These are phyloP conservation scores for Dothistroma septosporum DNA, from an alignment of 2,329 filamentous ascomycete species.

Conservation along the genomic window DNA sequence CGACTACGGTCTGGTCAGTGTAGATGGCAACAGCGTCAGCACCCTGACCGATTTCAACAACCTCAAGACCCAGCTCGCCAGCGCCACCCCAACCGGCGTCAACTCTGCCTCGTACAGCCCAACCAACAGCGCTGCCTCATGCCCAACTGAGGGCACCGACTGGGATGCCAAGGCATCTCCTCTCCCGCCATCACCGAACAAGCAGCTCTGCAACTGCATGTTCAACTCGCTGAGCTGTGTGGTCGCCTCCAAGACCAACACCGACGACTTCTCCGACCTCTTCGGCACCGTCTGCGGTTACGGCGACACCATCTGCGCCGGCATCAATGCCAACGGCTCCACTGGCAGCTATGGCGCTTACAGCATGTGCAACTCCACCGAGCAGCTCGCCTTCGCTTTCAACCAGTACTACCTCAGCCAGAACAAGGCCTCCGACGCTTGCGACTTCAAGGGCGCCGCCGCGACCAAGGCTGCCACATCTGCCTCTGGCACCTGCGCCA, in stretches of 20 bases:
- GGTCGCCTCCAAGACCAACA: constrained; percentile 55
- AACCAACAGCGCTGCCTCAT: constrained; percentile 65
- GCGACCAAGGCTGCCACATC: constrained; percentile 49
- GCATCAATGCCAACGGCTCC: constrained; percentile 64
- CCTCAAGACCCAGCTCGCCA: constrained; percentile 66
- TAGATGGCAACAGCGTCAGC: constrained; percentile 57
- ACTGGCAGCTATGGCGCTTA: constrained; percentile 70
- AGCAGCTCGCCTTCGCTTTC: constrained; percentile 70
- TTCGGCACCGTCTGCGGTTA: constrained; percentile 71
- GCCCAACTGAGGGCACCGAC: constrained; percentile 60
- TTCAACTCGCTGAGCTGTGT: constrained; percentile 66
- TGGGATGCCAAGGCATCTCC: constrained; percentile 65
- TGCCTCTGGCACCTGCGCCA: constrained; percentile 51
- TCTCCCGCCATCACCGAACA: constrained; percentile 79
- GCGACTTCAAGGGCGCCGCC: constrained; percentile 67
- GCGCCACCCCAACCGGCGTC: constrained; percentile 62
- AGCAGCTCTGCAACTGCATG: constrained; percentile 82
- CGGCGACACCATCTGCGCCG: constrained; percentile 55
- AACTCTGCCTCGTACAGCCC: constrained; percentile 65
- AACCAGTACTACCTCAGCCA: constrained; percentile 66
- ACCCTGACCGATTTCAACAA: constrained; percentile 71
- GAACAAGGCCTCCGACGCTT: constrained; percentile 54
- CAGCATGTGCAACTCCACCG: constrained; percentile 66
- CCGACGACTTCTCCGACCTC: constrained; percentile 59
- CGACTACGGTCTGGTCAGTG: constrained; percentile 74